Percentiles rank a stretch among this genome's conserved stretches.
These are phyloP conservation scores for Phytopythium helicoides DNA, from an alignment of 352 stramenopile species.

Conservation along the genomic window DNA sequence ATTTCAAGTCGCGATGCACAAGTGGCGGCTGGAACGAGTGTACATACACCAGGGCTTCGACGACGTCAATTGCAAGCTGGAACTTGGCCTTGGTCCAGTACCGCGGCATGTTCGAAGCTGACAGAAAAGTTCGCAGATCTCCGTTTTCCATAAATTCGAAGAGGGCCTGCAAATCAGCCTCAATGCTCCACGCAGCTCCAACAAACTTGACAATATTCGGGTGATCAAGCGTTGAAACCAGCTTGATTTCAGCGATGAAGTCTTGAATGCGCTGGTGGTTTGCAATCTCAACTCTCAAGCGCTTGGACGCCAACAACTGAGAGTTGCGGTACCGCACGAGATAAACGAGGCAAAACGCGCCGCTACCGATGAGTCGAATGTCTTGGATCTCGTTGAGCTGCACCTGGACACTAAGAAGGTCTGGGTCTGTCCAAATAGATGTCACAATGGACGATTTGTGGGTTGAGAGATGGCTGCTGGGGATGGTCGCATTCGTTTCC, in stretches of 20 bases:
- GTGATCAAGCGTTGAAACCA: slow-evolving; percentile 41
- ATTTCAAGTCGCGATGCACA: slow-evolving; percentile 55
- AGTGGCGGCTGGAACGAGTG: slow-evolving; percentile 49
- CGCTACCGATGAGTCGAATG: slow-evolving; percentile 27
- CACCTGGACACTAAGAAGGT: slow-evolving; percentile 32
- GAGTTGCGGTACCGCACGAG: slow-evolving; percentile 37
- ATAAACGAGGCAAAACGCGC: slow-evolving; percentile 29
- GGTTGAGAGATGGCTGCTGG: slow-evolving; percentile 10
- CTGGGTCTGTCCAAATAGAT: slow-evolving; percentile 27
- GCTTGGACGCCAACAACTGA: slow-evolving; percentile 35
- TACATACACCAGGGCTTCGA: slow-evolving; percentile 52
- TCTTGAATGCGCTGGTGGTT: slow-evolving; percentile 26
- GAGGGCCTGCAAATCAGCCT: slow-evolving; percentile 48
- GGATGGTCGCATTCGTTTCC: slow-evolving; percentile 10
- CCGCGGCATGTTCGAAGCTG: slow-evolving; percentile 8
- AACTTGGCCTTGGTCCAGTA: slow-evolving; percentile 32
- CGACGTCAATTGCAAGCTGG: slow-evolving; percentile 41
- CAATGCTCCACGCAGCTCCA: slow-evolving; percentile 51
- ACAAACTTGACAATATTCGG: slow-evolving; percentile 46
- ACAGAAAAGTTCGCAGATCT: slow-evolving; percentile 39
- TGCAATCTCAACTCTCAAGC: slow-evolving; percentile 29
- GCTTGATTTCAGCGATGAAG: slow-evolving; percentile 56
- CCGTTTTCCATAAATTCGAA: slow-evolving; percentile 64
- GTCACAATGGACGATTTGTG: slow-evolving; percentile 16
- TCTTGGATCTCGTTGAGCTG: slow-evolving; percentile 41